Evolutionary conservation across 805 yeast genomes (phyloP), one percentile per base, ranked within the genome.

Genomic region (Citeromyces matritensis): DNA sequence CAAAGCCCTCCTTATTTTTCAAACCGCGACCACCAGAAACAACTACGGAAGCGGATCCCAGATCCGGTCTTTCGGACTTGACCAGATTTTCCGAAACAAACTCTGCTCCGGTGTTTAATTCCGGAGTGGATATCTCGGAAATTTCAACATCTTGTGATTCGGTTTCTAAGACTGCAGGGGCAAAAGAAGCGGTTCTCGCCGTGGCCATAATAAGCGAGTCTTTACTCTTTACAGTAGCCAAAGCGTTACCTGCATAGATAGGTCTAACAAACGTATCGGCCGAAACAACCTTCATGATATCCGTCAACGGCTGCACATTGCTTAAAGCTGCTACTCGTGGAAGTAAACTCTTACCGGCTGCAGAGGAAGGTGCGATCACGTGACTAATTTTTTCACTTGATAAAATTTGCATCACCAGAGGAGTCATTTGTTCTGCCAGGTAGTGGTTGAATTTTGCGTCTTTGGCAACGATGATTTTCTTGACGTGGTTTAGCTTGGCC

Each of bases 1-100:
- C 93, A 53, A 88, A 88, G 35, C 79, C 77, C 50, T 81, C 95
- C 54, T 85, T 86, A 54, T 73, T 74, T 53, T 86, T 84, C 42
- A 88, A 69, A 25, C 95, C 97, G 45, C 95, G 74, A 27, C 98
- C 98, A 26, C 98, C 98, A 15, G 95, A 63, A 19, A 88, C 82
- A 24, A 88, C 91, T 21, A 58, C 62, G 34, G 71, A 54, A 5
- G 98, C 95, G 13, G 94, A 70, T 6, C 80, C 78, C 36, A 88
- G 68, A 41, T 91, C 97, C 30, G 97, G 96, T 49, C 95, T 76
- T 47, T 80, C 94, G 30, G 81, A 72, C 41, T 75, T 66, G 31
- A 77, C 60, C 31, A 91, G 56, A 39, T 76, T 69, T 53, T 83
- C 94, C 29, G 81, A 67, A 21, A 81, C 79, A 66, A 85, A 86